Conservation (phyloP, 768 basidiomycete genomes). For the Podaxis pistillaris region DNA sequence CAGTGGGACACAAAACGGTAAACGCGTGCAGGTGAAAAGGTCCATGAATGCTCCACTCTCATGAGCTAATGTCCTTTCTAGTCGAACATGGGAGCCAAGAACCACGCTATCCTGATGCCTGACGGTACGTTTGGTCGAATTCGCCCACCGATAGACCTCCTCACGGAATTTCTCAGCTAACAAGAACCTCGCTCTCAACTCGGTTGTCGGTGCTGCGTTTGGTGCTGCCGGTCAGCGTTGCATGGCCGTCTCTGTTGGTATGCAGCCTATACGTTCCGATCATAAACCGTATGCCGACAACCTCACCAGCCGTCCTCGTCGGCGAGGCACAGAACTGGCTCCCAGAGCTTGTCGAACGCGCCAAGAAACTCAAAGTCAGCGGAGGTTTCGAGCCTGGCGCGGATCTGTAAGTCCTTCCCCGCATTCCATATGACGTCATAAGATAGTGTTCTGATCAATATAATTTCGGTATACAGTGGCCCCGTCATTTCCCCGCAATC, state of each 20-base stretch:
- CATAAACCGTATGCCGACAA: conserved; percentile 1
- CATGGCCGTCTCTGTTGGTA: conserved; percentile 94
- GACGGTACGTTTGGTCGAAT: conserved; percentile 57
- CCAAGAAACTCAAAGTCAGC: conserved; percentile 74
- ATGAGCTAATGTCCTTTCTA: conserved; percentile 16
- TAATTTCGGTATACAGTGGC: conserved; percentile 40
- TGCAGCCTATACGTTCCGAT: conserved; percentile 21
- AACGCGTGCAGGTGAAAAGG: conserved; percentile 70
- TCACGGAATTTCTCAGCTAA: conserved; percentile 56
- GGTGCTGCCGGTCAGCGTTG: conserved; percentile 97
- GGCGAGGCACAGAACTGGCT: conserved; percentile 81
- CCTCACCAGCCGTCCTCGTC: conserved; percentile 65
- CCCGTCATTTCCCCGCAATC: conserved; percentile 83
- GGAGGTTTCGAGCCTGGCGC: conserved; percentile 88
- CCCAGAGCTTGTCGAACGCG: conserved; percentile 80
- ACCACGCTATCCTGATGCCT: conserved; percentile 90
- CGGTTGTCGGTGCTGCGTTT: conserved; percentile 91
- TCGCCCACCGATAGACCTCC: not conserved
- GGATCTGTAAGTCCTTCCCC: conserved; percentile 58
- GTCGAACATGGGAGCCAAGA: conserved; percentile 90
- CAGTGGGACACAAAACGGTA: conserved; percentile 83
- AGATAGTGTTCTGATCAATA: conserved; percentile 7
- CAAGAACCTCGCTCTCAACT: conserved; percentile 88
- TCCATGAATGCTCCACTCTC: not conserved
- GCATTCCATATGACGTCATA: not conserved